Evolutionary conservation across 2,329 filamentous ascomycete genomes (phyloP).

Genomic region (Alternaria sp.): DNA sequence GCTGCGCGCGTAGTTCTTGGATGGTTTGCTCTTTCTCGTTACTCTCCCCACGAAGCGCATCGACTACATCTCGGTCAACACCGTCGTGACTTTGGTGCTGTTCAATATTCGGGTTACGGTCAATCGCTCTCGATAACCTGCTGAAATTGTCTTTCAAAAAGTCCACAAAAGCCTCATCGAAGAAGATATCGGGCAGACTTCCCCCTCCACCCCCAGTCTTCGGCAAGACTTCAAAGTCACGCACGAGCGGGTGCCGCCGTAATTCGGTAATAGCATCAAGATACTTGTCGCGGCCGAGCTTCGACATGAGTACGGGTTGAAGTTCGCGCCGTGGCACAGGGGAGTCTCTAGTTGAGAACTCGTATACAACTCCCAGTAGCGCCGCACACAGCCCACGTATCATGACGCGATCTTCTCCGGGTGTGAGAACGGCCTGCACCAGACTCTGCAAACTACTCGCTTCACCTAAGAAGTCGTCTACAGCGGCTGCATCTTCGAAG

Average conservation of each 20-base stretch:
- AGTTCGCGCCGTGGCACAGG: conserved; percentile 84
- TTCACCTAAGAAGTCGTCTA: conserved; percentile 92
- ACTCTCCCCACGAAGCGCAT: conserved; percentile 80
- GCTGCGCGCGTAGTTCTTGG: conserved; percentile 65
- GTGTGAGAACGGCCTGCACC: conserved; percentile 73
- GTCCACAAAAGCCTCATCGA: conserved; percentile 86
- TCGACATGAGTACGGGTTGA: conserved; percentile 78
- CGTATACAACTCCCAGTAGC: conserved; percentile 87
- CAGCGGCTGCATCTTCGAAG: conserved; percentile 89
- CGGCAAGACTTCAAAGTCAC: conserved; percentile 88
- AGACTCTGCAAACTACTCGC: conserved; percentile 91
- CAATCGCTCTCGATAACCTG: conserved; percentile 82
- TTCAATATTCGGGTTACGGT: conserved; percentile 89
- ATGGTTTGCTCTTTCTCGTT: conserved; percentile 74
- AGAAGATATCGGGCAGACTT: conserved; percentile 80
- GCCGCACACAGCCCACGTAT: conserved; percentile 85
- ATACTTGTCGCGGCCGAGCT: conserved; percentile 86
- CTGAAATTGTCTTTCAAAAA: conserved; percentile 97
- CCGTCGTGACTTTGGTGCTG: conserved; percentile 87
- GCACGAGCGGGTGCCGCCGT: conserved; percentile 78
- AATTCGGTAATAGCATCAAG: conserved; percentile 81
- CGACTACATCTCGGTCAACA: conserved; percentile 91
- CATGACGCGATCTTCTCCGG: conserved; percentile 65
- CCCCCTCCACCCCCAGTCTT: conserved; percentile 64
- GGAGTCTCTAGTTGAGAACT: conserved; percentile 97